A percentile compares a stretch with the other conserved stretches of the same genome.
Conservation (phyloP, 768 basidiomycete species). For the Russula sp. region DNA sequence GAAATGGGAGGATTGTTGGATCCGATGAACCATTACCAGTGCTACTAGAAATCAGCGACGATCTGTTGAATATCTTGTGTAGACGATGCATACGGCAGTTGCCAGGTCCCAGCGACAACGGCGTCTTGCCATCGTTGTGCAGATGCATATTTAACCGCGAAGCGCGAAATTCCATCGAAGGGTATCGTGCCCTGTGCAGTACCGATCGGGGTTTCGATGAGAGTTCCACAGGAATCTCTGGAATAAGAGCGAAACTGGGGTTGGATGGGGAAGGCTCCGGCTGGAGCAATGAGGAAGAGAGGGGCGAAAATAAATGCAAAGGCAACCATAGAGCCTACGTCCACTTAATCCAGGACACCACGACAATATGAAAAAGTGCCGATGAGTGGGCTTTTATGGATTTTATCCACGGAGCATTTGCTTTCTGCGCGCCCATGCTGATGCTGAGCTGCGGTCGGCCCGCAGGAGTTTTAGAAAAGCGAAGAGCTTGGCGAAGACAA, state of each 20-base stretch:
- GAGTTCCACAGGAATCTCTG: conserved; percentile 23
- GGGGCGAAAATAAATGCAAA: conserved; percentile 28
- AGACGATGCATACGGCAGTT: conserved; percentile 47
- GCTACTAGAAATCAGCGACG: conserved; percentile 28
- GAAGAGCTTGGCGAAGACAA: too few species aligned
- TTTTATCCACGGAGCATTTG: background rate
- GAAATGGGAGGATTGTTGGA: conserved; percentile 49
- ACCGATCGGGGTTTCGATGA: conserved; percentile 46
- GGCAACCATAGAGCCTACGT: conserved; percentile 29
- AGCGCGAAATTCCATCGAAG: conserved; percentile 44
- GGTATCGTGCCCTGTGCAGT: conserved; percentile 46
- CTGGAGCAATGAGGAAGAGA: conserved; percentile 28
- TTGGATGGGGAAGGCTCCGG: conserved; percentile 29
- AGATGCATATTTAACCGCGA: conserved; percentile 59
- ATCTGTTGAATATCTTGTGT: background rate
- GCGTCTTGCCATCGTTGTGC: conserved; percentile 57
- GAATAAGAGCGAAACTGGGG: conserved; percentile 38
- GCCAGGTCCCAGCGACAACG: conserved; percentile 46
- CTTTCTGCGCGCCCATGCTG: background rate
- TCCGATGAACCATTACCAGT: conserved; percentile 45
- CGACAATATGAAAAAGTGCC: background rate
- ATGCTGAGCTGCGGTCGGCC: too few species aligned
- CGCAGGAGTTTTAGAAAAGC: too few species aligned
- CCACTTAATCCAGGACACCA: background rate
- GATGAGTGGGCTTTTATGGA: conserved; percentile 4